Conservation (phyloP, 2,329 filamentous ascomycete species). For the Colletotrichum australisinense region DNA sequence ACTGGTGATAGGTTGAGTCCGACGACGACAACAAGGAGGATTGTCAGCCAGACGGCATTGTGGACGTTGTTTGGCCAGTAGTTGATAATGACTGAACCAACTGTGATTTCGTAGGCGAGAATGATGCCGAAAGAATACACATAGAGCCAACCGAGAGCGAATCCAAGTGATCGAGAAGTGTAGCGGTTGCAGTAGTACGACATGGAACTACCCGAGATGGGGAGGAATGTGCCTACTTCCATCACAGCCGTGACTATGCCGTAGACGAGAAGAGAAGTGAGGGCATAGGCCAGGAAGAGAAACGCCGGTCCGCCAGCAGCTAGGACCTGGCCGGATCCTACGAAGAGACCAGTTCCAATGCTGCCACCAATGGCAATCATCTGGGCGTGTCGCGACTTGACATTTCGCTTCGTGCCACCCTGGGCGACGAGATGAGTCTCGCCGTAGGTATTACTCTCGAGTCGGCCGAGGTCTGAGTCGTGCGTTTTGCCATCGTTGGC, state of each 20-base stretch:
- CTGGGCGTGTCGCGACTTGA: not conserved
- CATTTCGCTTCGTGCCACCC: not conserved
- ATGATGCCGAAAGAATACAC: conserved; percentile 51
- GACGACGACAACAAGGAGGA: conserved; percentile 35
- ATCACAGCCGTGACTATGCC: conserved; percentile 58
- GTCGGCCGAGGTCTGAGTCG: not conserved
- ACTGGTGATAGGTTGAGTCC: conserved; percentile 34
- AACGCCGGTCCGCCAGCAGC: not conserved
- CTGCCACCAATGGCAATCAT: not conserved
- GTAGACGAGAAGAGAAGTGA: conserved; percentile 57
- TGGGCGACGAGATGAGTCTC: not conserved
- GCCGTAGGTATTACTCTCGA: not conserved
- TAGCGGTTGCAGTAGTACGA: conserved; percentile 54
- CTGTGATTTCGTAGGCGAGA: conserved; percentile 42
- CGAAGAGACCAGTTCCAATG: not conserved
- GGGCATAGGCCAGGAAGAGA: conserved; percentile 12
- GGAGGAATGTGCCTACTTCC: conserved; percentile 64
- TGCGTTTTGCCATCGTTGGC: not conserved
- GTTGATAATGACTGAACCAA: conserved; percentile 37
- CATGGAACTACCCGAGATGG: conserved; percentile 60
- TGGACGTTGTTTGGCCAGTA: conserved; percentile 37
- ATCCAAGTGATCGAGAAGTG: conserved; percentile 44
- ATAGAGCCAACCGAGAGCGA: conserved; percentile 57
- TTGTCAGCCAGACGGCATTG: conserved; percentile 36
- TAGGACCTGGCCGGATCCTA: not conserved